Percentiles rank a stretch among this genome's conserved stretches.
Conservation (phyloP, 148 eudicot genomes). For the Polygonum maritimum region DNA sequence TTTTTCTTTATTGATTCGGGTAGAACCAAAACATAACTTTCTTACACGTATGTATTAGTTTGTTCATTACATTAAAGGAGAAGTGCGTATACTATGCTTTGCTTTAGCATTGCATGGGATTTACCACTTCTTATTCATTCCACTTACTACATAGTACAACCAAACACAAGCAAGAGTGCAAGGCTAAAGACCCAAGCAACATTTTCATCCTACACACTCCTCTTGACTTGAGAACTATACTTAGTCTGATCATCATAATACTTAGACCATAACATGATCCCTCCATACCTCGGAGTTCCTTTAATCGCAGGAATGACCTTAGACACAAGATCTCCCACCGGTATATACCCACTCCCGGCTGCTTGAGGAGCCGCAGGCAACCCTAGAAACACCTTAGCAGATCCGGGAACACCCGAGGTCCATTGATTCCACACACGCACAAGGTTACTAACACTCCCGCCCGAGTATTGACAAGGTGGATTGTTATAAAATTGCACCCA, state of each 20-base stretch:
- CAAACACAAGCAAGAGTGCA: too few species aligned
- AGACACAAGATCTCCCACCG: constrained; percentile 6
- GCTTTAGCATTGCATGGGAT: too few species aligned
- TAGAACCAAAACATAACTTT: too few species aligned
- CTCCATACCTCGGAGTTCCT: constrained; percentile 32
- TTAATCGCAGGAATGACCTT: constrained; percentile 5
- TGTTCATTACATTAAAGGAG: too few species aligned
- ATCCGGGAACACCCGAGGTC: constrained; percentile 11
- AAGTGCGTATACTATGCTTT: too few species aligned
- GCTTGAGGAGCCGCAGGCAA: constrained; percentile 17
- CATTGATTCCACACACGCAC: constrained; percentile 23
- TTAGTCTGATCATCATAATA: constrained; percentile 64
- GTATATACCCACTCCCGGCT: constrained; percentile 25
- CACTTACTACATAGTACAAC: too few species aligned
- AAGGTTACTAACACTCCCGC: constrained; percentile 14
- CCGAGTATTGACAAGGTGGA: constrained; percentile 4
- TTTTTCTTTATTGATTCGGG: too few species aligned
- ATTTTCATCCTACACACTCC: constrained; percentile 22
- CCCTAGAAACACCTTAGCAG: constrained; percentile 16
- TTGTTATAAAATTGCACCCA: constrained; percentile 29
- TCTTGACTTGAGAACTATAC: constrained; percentile 41
- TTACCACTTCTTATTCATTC: too few species aligned
- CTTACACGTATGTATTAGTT: too few species aligned
- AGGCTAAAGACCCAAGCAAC: too few species aligned
- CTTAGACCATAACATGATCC: constrained; percentile 85